These are phyloP conservation scores for Eimeria tenella DNA, from an alignment of 169 alveolate genomes.

Conservation along the genomic window DNA sequence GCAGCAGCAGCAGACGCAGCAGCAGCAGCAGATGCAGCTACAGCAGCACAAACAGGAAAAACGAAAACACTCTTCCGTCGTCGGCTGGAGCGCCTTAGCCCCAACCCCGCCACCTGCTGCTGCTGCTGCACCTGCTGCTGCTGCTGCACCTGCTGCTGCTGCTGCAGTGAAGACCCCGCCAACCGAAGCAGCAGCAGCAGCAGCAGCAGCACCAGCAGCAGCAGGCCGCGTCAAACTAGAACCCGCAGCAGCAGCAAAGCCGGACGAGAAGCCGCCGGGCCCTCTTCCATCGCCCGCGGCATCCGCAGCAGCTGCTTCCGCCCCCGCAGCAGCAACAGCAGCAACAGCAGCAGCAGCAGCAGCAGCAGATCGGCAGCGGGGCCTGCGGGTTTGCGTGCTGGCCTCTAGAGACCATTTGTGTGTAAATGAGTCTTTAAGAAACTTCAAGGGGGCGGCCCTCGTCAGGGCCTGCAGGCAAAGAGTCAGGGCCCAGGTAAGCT, in stretches of 20 bases:
- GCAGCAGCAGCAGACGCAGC: background rate
- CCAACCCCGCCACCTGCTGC: background rate
- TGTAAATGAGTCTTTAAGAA: background rate
- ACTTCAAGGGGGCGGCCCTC: conserved; percentile 27
- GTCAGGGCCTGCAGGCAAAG: conserved; percentile 26
- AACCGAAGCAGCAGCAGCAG: background rate
- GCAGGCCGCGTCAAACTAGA: too few relatives aligned
- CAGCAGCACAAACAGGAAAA: background rate
- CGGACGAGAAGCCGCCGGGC: background rate
- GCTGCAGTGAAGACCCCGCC: background rate
- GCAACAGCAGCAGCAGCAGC: background rate
- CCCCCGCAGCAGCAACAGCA: background rate
- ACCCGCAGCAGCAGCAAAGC: background rate
- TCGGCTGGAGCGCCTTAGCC: background rate
- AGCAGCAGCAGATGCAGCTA: too few relatives aligned
- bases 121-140: background rate
- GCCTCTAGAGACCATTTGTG: conserved; percentile 29
- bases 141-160: background rate
- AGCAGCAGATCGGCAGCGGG: background rate
- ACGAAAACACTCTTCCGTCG: background rate
- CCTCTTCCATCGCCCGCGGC: background rate
- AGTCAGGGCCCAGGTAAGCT: background rate
- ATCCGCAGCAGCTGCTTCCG: too few relatives aligned
- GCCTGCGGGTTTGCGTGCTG: background rate
- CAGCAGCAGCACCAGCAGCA: background rate